These are phyloP conservation scores for Xylariaceae sp. DNA, from an alignment of 2,329 filamentous ascomycete species.

Conservation along the genomic window DNA sequence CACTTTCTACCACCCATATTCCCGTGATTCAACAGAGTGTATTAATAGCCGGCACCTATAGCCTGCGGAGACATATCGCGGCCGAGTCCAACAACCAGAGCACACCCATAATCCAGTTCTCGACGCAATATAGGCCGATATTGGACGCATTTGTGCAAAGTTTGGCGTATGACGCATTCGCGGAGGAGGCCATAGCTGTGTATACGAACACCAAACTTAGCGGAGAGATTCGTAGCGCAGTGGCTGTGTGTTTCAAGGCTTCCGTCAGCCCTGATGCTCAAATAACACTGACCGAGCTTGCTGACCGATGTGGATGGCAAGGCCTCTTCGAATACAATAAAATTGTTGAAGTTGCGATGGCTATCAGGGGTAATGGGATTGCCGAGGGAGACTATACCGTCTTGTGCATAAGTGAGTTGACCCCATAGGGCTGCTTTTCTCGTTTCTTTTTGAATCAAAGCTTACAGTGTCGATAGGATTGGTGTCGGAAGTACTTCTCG, in stretches of 20 bases:
- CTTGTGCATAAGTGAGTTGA: conserved; percentile 38
- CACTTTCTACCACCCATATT: conserved; percentile 31
- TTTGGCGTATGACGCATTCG: conserved; percentile 31
- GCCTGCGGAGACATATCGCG: conserved; percentile 23
- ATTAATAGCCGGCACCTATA: conserved; percentile 34
- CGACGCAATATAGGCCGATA: conserved; percentile 37
- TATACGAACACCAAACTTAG: conserved; percentile 18
- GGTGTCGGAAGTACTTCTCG: conserved; percentile 36
- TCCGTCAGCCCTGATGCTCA: conserved; percentile 17
- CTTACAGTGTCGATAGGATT: conserved; percentile 26
- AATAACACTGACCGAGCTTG: conserved; percentile 28
- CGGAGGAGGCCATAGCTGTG: conserved; percentile 13
- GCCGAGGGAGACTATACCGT: conserved; percentile 39
- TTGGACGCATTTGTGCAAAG: conserved; percentile 29
- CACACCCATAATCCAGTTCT: conserved; percentile 33
- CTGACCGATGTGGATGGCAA: conserved; percentile 40
- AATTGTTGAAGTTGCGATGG: conserved; percentile 30
- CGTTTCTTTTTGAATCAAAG: background rate
- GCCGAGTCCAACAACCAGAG: conserved; percentile 1
- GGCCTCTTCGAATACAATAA: conserved; percentile 37
- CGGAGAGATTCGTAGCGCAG: conserved; percentile 15
- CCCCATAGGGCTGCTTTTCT: rapidly evolving
- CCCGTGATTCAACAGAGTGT: conserved; percentile 19
- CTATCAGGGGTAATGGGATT: conserved; percentile 32
- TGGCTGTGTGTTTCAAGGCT: conserved; percentile 24